A percentile compares a stretch with the other conserved stretches of the same genome.
Conservation (phyloP, 2,329 filamentous ascomycete species). For the Helminthosporium solani region DNA sequence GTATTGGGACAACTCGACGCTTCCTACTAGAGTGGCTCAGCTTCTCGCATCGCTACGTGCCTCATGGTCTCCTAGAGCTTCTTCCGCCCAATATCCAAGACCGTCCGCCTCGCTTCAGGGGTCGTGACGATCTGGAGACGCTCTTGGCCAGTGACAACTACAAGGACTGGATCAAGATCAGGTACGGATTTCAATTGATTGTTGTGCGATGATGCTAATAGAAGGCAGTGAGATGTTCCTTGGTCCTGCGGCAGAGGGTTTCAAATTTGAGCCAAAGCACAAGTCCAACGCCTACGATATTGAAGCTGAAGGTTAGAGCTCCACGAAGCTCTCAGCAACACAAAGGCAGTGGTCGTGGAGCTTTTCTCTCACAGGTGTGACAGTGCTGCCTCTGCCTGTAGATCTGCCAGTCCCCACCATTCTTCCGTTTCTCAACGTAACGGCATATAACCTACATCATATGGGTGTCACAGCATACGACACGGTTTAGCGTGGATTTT, state of each 20-base stretch:
- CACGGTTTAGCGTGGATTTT: background rate
- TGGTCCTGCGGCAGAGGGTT: conserved; percentile 83
- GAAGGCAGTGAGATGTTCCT: conserved; percentile 87
- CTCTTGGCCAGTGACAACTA: conserved; percentile 87
- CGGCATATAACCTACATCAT: background rate
- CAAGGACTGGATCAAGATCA: conserved; percentile 98
- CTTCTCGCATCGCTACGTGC: conserved; percentile 89
- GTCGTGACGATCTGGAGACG: conserved; percentile 90
- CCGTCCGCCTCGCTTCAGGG: conserved; percentile 77
- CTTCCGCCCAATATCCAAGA: conserved; percentile 88
- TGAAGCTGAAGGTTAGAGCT: conserved; percentile 53
- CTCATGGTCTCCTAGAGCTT: conserved; percentile 82
- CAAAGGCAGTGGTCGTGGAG: background rate
- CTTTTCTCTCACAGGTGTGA: background rate
- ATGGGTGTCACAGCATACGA: background rate
- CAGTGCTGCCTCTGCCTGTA: background rate
- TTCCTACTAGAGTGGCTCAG: conserved; percentile 96
- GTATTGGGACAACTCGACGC: conserved; percentile 83
- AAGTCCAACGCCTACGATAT: conserved; percentile 90
- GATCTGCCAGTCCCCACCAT: too few relatives aligned
- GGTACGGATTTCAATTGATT: conserved; percentile 53
- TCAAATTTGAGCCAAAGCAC: conserved; percentile 96
- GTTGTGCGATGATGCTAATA: conserved; percentile 13
- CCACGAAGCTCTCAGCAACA: background rate
- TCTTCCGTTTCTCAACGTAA: too few relatives aligned